These are phyloP conservation scores for Trichosporon ovoides DNA, from an alignment of 1,284 basidiomycete genomes.

Conservation along the genomic window DNA sequence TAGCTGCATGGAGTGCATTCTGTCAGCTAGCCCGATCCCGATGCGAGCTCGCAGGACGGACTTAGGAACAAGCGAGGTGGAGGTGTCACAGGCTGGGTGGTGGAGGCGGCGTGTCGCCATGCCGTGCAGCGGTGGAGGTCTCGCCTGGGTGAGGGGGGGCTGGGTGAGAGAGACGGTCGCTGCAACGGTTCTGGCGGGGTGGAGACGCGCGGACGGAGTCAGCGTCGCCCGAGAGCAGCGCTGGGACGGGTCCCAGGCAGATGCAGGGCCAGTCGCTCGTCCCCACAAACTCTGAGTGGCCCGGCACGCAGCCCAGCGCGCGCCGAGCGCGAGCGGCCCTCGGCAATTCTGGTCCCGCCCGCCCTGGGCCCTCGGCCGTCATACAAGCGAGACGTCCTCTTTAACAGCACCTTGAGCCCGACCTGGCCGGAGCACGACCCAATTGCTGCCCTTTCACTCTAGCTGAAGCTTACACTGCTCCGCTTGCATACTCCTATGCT, in stretches of 20 bases:
- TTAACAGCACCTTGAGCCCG: slow-evolving; percentile 5
- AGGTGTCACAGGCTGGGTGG: background rate
- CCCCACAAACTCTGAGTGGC: slow-evolving; percentile 1
- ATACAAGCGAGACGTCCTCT: slow-evolving; percentile 5
- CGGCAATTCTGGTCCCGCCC: slow-evolving; percentile 3
- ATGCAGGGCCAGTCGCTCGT: background rate
- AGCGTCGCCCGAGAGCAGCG: no score
- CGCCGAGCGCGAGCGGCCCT: background rate
- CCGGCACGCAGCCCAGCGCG: background rate
- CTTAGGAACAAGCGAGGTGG: slow-evolving; percentile 3
- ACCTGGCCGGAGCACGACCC: background rate
- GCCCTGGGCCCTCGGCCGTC: background rate
- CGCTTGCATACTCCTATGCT: background rate
- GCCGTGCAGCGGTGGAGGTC: no score
- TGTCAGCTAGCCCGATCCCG: no score
- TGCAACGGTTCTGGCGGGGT: no score
- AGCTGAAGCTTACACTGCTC: background rate
- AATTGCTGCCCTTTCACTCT: background rate
- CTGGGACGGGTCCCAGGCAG: no score
- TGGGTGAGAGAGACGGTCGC: no score
- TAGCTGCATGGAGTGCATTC: no score
- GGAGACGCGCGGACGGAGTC: no score
- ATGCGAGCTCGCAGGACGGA: background rate
- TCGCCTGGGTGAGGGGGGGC: no score
- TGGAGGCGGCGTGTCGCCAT: background rate